Evolutionary conservation across 1,284 basidiomycete species (phyloP), one percentile per base, ranked within the genome.

Genomic region (Cutaneotrichosporon cyanovorans): DNA sequence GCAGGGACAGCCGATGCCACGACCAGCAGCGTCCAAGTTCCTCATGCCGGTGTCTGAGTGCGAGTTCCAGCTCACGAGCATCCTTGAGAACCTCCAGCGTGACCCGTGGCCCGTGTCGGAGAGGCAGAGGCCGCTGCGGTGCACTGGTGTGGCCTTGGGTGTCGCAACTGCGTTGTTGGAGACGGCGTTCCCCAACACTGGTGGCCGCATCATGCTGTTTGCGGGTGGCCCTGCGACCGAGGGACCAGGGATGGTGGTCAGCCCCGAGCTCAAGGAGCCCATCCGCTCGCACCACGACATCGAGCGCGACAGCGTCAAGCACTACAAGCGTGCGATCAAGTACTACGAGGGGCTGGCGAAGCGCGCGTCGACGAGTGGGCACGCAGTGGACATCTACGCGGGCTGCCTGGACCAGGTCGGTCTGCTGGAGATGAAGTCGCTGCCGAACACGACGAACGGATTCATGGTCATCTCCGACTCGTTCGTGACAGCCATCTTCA

Each of bases 271-370:
- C 40, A 87, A 90, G 71, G 93, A 99, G 69, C 90, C 93, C 2
- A 97, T 99, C 59, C 85, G 95, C 49, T 97, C 92, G 3, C 95
- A 99, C 72, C 93, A 98, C 75, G 93, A 99, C 69, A 98, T 98
- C 65, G 95, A 99, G 67, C 80, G 91, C 42, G 95, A 99, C 72
- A 87, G 83, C 60, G 92, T 87, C 41, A 97, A 95, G 73, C 92
- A 97, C 72, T 98, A 85, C 75, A 98, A 98, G 77, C 85, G 91
- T 43, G 91, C 95, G 19, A 82, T 82, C 60, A 97, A 97, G 81
- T 97, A 92, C 73, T 99, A 96, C 72, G 95, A 99, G 75, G 81
- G 80, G 30, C 80, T 98, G 18, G 87, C 91, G n/a, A 89, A 90
- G 68, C 83, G 95, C 42, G 90, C 80, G 3, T 92, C 95, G 5